phyloP scores from a whole-genome alignment of 1,284 basidiomycete species.

The Ganoderma multipileum region DNA sequence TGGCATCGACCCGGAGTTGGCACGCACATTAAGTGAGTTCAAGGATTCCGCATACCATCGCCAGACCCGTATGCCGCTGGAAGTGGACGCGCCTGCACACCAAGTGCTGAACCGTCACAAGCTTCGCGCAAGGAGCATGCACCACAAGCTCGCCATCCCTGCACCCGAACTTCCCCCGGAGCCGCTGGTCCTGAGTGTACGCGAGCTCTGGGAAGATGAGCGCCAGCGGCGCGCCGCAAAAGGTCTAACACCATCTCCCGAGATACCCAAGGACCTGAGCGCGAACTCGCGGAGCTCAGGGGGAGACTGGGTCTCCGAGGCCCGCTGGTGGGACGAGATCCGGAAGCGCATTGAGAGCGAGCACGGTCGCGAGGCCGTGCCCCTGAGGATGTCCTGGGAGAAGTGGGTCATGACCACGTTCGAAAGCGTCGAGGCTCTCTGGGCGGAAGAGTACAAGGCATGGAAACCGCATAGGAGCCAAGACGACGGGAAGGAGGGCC shows the following conservation, averaged over 20 bases:
- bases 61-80: constrained; percentile 78
- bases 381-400: constrained; percentile 51
- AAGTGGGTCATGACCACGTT: constrained; percentile 87
- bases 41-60: constrained; percentile 62
- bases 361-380: constrained; percentile 41
- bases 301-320: constrained; percentile 74
- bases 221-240: constrained; percentile 68
- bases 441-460: constrained; percentile 63
- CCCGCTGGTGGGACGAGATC: constrained; percentile 74
- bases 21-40: constrained; percentile 36
- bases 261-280: constrained; percentile 69
- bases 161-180: constrained; percentile 60
- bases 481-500: background rate
- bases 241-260: constrained; percentile 74
- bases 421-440: constrained; percentile 82
- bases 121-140: constrained; percentile 73
- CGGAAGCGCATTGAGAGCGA: constrained; percentile 57
- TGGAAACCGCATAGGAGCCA: constrained; percentile 55
- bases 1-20: constrained; percentile 4
- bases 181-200: constrained; percentile 87
- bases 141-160: constrained; percentile 75
- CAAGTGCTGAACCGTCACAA: constrained; percentile 87
- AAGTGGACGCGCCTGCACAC: constrained; percentile 84
- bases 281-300: constrained; percentile 61
- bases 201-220: constrained; percentile 97